Conservation (phyloP, 108 stramenopile genomes). For the Pseudonitzschia delicatissima region DNA sequence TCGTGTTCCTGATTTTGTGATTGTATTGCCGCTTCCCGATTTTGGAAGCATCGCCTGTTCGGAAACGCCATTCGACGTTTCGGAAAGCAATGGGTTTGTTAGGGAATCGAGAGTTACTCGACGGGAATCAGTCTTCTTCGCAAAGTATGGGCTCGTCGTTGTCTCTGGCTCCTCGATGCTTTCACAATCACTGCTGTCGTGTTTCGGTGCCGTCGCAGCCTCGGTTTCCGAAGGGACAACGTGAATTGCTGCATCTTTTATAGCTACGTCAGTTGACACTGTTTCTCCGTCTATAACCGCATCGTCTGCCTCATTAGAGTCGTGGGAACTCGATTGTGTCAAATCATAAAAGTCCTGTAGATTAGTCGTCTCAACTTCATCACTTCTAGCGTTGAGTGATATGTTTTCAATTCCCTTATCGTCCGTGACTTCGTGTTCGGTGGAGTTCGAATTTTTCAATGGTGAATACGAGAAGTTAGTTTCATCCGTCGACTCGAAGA, state of each 20-base stretch:
- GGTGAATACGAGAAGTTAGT: not conserved
- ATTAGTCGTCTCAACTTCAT: not conserved
- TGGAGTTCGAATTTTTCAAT: not conserved
- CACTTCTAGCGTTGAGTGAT: not conserved
- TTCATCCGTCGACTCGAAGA: no score
- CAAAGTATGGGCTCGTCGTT: not conserved
- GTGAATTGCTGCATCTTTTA: not conserved
- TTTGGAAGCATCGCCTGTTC: not conserved
- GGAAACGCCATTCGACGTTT: not conserved
- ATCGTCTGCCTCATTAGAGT: not conserved
- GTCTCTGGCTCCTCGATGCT: not conserved
- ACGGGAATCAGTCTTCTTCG: not conserved
- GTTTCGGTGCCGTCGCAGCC: not conserved
- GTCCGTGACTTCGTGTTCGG: not conserved
- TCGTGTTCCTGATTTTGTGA: not conserved
- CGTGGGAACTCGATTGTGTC: conserved; percentile 1
- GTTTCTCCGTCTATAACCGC: not conserved
- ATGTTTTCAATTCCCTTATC: no score
- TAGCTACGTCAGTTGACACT: not conserved
- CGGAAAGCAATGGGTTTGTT: not conserved
- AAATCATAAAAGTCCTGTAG: not conserved
- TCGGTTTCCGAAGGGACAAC: not conserved
- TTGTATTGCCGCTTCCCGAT: not conserved
- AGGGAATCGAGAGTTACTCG: conserved; percentile 6
- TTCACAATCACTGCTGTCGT: not conserved